Evolutionary conservation across 1,284 basidiomycete genomes (phyloP).

Genomic region (Sanguinoderma infundibulare): DNA sequence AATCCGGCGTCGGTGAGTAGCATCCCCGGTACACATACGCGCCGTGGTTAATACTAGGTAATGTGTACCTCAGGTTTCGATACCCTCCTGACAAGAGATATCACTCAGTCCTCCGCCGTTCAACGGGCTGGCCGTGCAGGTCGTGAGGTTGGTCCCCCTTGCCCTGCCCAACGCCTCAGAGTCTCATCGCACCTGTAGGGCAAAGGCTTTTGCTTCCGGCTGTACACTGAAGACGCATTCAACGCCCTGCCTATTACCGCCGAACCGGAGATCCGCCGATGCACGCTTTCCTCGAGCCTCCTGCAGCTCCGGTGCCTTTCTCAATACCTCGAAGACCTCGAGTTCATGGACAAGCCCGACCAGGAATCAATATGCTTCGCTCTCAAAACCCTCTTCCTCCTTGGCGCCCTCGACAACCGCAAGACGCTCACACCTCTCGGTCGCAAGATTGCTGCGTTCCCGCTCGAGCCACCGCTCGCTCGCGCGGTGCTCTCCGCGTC

Average conservation of each 20-base stretch:
- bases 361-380: constrained; percentile 69
- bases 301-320: constrained; percentile 86
- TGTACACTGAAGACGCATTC: constrained; percentile 87
- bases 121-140: constrained; percentile 90
- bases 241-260: constrained; percentile 65
- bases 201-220: constrained; percentile 82
- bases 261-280: constrained; percentile 89
- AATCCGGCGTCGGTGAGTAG: constrained; percentile 65
- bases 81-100: constrained; percentile 82
- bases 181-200: constrained; percentile 47
- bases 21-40: neutral
- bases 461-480: constrained; percentile 83
- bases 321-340: constrained; percentile 77
- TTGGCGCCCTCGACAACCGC: constrained; percentile 74
- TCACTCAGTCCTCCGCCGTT: constrained; percentile 90
- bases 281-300: constrained; percentile 81
- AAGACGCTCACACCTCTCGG: constrained; percentile 74
- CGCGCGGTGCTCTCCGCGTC: constrained; percentile 79
- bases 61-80: constrained; percentile 70
- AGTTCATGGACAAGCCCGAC: constrained; percentile 87
- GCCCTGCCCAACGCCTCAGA: too few relatives aligned
- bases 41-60: neutral
- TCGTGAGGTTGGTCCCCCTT: constrained; percentile 63
- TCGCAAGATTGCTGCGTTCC: constrained; percentile 80
- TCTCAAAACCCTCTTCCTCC: constrained; percentile 74